A percentile compares a stretch with the other conserved stretches of the same genome.
phyloP scores from a whole-genome alignment of 2,329 filamentous ascomycete species.

The Talaromyces sp. region DNA sequence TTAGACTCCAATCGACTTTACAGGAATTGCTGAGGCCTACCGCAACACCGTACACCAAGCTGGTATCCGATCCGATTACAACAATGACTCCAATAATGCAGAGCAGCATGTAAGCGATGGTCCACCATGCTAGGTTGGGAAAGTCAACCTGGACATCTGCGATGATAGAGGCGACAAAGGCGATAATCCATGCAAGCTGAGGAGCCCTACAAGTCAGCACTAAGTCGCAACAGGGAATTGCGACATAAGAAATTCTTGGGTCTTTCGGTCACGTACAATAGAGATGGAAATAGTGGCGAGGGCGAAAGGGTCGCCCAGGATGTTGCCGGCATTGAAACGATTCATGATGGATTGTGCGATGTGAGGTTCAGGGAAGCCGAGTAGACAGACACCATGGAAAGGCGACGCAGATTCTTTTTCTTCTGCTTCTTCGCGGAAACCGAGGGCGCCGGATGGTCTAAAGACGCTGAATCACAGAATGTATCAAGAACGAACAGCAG shows the following conservation, averaged over 20 bases:
- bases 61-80: slow-evolving; percentile 76
- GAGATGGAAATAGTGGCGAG: slow-evolving; percentile 90
- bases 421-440: background rate
- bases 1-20: background rate
- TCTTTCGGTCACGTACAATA: slow-evolving; percentile 57
- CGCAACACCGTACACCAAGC: slow-evolving; percentile 85
- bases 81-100: slow-evolving; percentile 73
- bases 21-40: slow-evolving; percentile 42
- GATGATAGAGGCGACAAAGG: slow-evolving; percentile 80
- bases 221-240: background rate
- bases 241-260: background rate
- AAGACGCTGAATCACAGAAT: background rate
- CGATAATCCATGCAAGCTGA: slow-evolving; percentile 91
- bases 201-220: slow-evolving; percentile 17
- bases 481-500: background rate
- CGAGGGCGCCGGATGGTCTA: background rate
- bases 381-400: background rate
- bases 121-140: slow-evolving; percentile 91
- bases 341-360: slow-evolving; percentile 30
- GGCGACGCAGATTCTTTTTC: background rate
- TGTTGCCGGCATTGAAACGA: slow-evolving; percentile 73
- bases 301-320: slow-evolving; percentile 93
- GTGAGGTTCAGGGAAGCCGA: background rate
- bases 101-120: slow-evolving; percentile 77
- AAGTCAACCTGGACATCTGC: slow-evolving; percentile 55